These are phyloP conservation scores for Penicillium corylophilum DNA, from an alignment of 2,329 filamentous ascomycete genomes.

Conservation along the genomic window DNA sequence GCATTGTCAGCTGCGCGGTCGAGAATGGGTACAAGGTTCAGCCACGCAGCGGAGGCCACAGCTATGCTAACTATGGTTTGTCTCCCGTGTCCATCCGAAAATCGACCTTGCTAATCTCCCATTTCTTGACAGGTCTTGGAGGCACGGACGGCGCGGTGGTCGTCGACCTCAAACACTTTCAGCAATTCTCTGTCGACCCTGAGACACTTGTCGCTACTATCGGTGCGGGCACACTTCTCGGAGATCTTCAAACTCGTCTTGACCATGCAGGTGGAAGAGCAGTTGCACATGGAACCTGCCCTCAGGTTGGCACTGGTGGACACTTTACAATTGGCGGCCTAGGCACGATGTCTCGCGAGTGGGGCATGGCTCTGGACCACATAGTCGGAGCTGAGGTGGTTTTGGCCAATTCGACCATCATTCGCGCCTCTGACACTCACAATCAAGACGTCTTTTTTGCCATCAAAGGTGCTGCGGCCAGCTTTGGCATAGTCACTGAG, in stretches of 20 bases:
- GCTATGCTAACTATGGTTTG: slow-evolving; percentile 44
- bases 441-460: slow-evolving; percentile 38
- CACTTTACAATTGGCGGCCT: slow-evolving; percentile 43
- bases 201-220: slow-evolving; percentile 34
- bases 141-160: slow-evolving; percentile 33
- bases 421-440: slow-evolving; percentile 28
- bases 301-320: slow-evolving; percentile 41
- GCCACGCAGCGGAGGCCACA: slow-evolving; percentile 24
- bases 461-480: slow-evolving; percentile 37
- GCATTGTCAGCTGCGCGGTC: slow-evolving; percentile 20
- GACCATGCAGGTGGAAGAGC: slow-evolving; percentile 32
- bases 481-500: slow-evolving; percentile 41
- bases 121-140: slow-evolving; percentile 28
- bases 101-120: not conserved
- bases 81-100: not conserved
- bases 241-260: slow-evolving; percentile 34
- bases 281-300: slow-evolving; percentile 41
- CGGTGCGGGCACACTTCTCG: slow-evolving; percentile 35
- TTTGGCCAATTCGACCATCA: slow-evolving; percentile 40
- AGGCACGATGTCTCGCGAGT: slow-evolving; percentile 46
- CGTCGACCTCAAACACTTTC: slow-evolving; percentile 32
- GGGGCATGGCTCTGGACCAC: slow-evolving; percentile 54
- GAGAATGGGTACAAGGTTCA: slow-evolving; percentile 18
- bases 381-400: slow-evolving; percentile 52
- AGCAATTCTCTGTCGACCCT: slow-evolving; percentile 34